Percentiles rank a stretch among this genome's conserved stretches.
Evolutionary conservation across 148 eudicot species (phyloP).

Genomic region (Chenopodium berlandieri): DNA sequence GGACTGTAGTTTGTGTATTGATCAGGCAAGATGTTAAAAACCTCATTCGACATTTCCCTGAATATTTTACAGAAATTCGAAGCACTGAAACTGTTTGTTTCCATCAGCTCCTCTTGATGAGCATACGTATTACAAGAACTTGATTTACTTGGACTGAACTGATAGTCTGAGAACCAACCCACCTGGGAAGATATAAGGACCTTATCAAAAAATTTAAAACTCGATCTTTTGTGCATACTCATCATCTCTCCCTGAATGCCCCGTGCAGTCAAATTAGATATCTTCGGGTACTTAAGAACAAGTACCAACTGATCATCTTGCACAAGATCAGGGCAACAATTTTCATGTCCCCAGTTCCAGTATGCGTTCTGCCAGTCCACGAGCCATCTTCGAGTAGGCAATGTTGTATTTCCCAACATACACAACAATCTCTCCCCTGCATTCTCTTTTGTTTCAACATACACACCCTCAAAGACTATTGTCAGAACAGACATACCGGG

Average conservation of each 20-base stretch:
- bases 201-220: too few species aligned
- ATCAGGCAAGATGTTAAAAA: constrained; percentile 17
- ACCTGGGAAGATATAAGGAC: constrained; percentile 7
- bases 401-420: constrained; percentile 14
- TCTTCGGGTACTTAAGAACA: constrained; percentile 29
- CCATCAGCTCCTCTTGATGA: constrained; percentile 18
- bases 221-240: not conserved
- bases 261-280: constrained; percentile 4
- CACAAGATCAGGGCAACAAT: not conserved
- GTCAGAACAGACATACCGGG: constrained; percentile 15
- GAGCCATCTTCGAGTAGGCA: constrained; percentile 2
- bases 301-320: constrained; percentile 28
- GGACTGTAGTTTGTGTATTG: constrained; percentile 2
- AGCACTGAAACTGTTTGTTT: constrained; percentile 16
- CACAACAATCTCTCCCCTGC: constrained; percentile 17
- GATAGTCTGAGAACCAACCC: constrained; percentile 19
- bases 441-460: not conserved
- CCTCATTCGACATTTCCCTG: not conserved
- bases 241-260: constrained; percentile 30
- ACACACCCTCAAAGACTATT: constrained; percentile 15
- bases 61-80: constrained; percentile 26
- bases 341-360: too few species aligned
- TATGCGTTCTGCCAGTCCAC: too few species aligned
- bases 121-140: constrained; percentile 12
- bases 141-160: constrained; percentile 16